Percentiles rank a stretch among this genome's conserved stretches.
phyloP scores from a whole-genome alignment of 805 yeast species.

The Kuraishia borneana region DNA sequence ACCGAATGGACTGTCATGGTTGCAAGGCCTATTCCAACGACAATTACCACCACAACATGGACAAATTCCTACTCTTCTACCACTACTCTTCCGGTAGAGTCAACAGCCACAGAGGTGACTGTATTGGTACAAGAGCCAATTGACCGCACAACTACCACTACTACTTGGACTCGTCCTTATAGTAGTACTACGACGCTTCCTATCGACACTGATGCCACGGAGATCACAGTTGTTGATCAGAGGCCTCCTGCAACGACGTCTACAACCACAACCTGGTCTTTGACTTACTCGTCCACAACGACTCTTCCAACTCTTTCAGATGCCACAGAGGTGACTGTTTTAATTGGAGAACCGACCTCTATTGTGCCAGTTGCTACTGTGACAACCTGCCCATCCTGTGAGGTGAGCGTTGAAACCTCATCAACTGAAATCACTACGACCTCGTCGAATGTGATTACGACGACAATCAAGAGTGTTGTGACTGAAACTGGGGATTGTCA shows the following conservation, averaged over 20 bases:
- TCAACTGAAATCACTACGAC: too few relatives aligned
- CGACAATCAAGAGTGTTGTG: too few relatives aligned
- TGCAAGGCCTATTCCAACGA: not conserved
- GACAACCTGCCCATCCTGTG: not conserved
- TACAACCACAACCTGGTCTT: conserved; percentile 1
- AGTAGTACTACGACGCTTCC: conserved; percentile 1
- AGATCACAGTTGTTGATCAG: conserved; percentile 1
- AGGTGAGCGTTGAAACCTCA: too few relatives aligned
- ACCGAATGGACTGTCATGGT: not conserved
- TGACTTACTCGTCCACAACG: not conserved
- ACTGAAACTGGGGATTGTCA: too few relatives aligned
- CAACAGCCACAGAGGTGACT: conserved; percentile 1
- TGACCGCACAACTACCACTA: not conserved
- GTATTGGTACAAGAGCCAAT: not conserved
- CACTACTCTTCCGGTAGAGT: not conserved
- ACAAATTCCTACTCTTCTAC: not conserved
- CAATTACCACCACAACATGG: not conserved
- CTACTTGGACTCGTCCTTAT: not conserved
- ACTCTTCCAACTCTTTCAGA: not conserved
- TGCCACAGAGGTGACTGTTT: not conserved
- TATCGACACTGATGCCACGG: not conserved
- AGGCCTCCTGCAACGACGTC: not conserved
- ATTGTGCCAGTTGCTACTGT: not conserved
- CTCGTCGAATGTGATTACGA: too few relatives aligned
- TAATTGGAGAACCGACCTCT: not conserved